Evolutionary conservation across 352 stramenopile species (phyloP).

Genomic region (Globisporangium recalcitrans): DNA sequence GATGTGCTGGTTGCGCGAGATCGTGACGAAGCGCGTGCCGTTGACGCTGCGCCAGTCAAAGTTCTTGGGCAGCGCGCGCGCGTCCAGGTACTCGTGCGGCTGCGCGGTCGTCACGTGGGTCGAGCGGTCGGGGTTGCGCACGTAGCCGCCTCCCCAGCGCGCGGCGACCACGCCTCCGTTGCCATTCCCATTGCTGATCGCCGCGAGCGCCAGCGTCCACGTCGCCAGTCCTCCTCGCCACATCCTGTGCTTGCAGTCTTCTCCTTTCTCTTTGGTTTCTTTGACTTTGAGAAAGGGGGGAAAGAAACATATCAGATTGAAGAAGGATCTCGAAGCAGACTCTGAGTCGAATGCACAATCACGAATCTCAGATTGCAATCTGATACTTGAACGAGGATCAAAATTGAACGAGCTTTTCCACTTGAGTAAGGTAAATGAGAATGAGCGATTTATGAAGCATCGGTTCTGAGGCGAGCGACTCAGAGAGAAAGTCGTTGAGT

Average conservation of each 20-base stretch:
- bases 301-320: not conserved
- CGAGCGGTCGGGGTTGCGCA: slow-evolving; percentile 67
- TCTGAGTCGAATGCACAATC: not conserved
- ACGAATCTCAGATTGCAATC: too few relatives aligned
- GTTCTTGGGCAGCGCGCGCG: slow-evolving; percentile 77
- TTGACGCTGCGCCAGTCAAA: slow-evolving; percentile 93
- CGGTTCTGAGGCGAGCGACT: too few relatives aligned
- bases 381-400: too few relatives aligned
- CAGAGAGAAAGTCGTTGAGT: too few relatives aligned
- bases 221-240: slow-evolving; percentile 10
- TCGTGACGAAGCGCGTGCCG: slow-evolving; percentile 75
- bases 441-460: too few relatives aligned
- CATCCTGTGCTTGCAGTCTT: slow-evolving; percentile 20
- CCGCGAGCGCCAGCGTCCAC: slow-evolving; percentile 1
- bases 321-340: not conserved
- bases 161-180: not conserved
- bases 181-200: not conserved
- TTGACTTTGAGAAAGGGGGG: not conserved
- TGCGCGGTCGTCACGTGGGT: slow-evolving; percentile 51
- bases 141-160: slow-evolving; percentile 49
- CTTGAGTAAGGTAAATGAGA: too few relatives aligned
- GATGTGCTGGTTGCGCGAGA: slow-evolving; percentile 85
- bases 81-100: slow-evolving; percentile 65
- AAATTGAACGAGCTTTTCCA: too few relatives aligned
- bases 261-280: slow-evolving; percentile 16